phyloP scores from a whole-genome alignment of 805 yeast species.

The Schizosaccharomyces japonicus region DNA sequence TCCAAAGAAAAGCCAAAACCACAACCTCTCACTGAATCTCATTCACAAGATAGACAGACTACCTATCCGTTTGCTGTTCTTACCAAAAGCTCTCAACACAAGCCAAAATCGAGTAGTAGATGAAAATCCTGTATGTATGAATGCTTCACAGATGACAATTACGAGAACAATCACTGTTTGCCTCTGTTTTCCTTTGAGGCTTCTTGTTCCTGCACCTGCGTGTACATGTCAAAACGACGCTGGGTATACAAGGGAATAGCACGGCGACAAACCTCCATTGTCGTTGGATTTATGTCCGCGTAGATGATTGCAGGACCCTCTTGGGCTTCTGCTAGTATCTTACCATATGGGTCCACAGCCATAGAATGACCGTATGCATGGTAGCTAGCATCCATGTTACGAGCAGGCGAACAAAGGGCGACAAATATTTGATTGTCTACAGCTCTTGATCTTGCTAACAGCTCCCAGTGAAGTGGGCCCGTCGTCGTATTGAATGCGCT shows the following conservation, averaged over 20 bases:
- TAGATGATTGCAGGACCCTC: conserved; percentile 35
- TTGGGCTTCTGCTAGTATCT: conserved; percentile 50
- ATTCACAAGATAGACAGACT: too few relatives aligned
- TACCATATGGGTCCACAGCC: conserved; percentile 85
- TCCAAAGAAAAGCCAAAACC: too few relatives aligned
- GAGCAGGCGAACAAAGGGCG: conserved; percentile 75
- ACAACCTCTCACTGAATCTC: too few relatives aligned
- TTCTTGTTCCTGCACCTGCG: conserved; percentile 19
- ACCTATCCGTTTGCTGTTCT: too few relatives aligned
- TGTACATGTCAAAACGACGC: conserved; percentile 46
- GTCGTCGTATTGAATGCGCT: conserved; percentile 84
- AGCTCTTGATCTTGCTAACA: conserved; percentile 62
- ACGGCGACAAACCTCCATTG: conserved; percentile 31
- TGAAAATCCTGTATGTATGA: too few relatives aligned
- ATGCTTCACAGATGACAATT: too few relatives aligned
- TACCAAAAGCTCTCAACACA: too few relatives aligned
- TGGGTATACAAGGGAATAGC: conserved; percentile 49
- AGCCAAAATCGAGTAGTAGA: too few relatives aligned
- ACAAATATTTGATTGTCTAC: conserved; percentile 73
- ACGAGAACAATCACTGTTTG: background rate
- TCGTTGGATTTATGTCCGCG: conserved; percentile 45
- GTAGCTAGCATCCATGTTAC: conserved; percentile 68
- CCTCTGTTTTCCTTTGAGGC: background rate
- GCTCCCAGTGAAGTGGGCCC: conserved; percentile 77
- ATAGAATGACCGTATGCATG: conserved; percentile 75